Conservation (phyloP, 176 grass and related monocot genomes). For the Aegilops tauschii region DNA sequence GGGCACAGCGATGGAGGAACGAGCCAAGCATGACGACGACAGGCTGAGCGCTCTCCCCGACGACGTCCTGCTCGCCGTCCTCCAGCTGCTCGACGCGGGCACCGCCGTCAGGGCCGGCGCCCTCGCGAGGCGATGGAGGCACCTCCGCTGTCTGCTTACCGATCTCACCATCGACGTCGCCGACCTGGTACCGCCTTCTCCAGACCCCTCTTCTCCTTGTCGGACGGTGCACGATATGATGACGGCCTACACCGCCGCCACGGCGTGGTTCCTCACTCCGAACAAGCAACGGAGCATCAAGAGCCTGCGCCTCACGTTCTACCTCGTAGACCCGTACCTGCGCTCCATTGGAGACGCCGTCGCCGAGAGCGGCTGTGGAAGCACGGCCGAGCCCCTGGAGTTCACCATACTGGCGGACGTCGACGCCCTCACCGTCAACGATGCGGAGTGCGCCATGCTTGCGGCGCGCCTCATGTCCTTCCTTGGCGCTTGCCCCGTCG, state of each 20-base stretch:
- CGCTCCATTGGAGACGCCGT: background rate
- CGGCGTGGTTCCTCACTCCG: background rate
- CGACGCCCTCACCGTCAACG: background rate
- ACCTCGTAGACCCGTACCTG: background rate
- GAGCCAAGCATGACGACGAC: background rate
- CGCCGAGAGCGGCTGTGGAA: background rate
- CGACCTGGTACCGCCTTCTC: background rate
- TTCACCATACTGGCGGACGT: background rate
- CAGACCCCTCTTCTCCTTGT: background rate
- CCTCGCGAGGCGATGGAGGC: background rate
- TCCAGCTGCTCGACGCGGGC: background rate
- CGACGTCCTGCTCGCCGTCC: background rate
- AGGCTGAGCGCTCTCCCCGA: background rate
- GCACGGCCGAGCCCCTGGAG: background rate
- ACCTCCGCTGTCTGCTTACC: background rate
- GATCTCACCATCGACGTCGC: background rate
- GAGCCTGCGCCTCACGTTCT: background rate
- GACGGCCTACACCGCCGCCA: background rate
- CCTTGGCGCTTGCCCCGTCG: background rate
- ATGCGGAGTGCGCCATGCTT: background rate
- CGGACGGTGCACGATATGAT: background rate
- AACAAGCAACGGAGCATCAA: background rate
- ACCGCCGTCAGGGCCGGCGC: background rate
- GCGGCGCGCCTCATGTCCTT: background rate
- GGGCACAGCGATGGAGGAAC: background rate